phyloP scores from a whole-genome alignment of 345 rosid species.

The Camelina neglecta region DNA sequence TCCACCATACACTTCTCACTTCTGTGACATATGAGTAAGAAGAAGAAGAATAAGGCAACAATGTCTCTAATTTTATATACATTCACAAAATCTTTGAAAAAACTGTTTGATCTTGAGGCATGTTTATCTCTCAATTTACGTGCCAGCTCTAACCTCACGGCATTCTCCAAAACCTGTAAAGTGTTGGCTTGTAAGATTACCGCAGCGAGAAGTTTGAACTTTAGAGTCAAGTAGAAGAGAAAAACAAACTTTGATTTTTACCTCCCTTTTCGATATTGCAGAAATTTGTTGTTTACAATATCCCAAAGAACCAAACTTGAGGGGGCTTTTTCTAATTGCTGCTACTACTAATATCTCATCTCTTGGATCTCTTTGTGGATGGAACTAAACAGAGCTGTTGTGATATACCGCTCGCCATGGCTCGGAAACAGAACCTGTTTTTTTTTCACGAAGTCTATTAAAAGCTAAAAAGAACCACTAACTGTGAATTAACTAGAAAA shows the following conservation, averaged over 20 bases:
- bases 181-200: background rate
- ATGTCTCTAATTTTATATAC: conserved; percentile 2
- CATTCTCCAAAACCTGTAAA: conserved; percentile 25
- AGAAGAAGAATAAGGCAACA: background rate
- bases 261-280: conserved; percentile 19
- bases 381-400: conserved; percentile 72
- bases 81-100: conserved; percentile 8
- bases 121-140: background rate
- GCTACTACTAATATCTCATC: conserved; percentile 50
- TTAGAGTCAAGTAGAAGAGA: background rate
- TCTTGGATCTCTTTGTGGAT: conserved; percentile 67
- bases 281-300: conserved; percentile 11
- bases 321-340: background rate
- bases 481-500: background rate
- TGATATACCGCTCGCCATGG: conserved; percentile 83
- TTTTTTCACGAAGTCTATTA: background rate
- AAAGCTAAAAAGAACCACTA: conserved; percentile 6
- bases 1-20: background rate
- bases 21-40: background rate
- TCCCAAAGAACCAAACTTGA: conserved; percentile 6
- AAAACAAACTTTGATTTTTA: background rate
- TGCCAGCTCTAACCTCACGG: background rate
- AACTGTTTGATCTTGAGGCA: background rate
- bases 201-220: background rate
- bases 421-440: conserved; percentile 84